phyloP scores from a whole-genome alignment of 257 asterid genomes.

The Forsythia suspensa region DNA sequence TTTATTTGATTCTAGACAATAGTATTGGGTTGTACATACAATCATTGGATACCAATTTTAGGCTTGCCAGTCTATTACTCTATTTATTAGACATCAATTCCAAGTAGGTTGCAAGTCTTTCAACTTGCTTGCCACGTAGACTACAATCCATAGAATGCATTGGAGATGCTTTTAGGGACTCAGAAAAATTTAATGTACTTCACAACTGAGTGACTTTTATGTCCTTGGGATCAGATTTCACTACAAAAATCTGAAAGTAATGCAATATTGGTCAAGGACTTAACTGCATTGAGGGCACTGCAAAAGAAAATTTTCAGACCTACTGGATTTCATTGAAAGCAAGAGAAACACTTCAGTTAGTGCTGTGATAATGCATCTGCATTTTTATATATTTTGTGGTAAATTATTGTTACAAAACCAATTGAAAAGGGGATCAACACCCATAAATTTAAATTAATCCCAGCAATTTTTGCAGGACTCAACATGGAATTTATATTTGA shows the following conservation, averaged over 20 bases:
- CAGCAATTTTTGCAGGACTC: not conserved
- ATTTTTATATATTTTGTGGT: not conserved
- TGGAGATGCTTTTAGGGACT: too few species aligned
- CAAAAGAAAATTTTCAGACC: not conserved
- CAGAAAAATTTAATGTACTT: not conserved
- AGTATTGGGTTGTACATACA: too few species aligned
- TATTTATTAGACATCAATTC: too few species aligned
- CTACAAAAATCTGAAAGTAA: not conserved
- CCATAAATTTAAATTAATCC: not conserved
- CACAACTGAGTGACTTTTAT: not conserved
- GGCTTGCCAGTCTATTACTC: too few species aligned
- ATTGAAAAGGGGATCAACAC: not conserved
- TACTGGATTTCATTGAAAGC: not conserved
- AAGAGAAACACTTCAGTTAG: not conserved
- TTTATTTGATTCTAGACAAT: too few species aligned
- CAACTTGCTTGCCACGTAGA: too few species aligned
- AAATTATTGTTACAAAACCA: not conserved
- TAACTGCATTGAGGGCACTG: not conserved
- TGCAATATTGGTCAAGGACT: constrained; percentile 1
- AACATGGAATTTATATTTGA: not conserved
- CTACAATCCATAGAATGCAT: too few species aligned
- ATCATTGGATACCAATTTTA: too few species aligned
- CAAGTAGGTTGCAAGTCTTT: too few species aligned
- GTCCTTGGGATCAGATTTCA: not conserved
- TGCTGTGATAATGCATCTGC: not conserved